Base-by-base conservation (phyloP, 805 yeast species). In the Saturnispora mendoncae region DNA sequence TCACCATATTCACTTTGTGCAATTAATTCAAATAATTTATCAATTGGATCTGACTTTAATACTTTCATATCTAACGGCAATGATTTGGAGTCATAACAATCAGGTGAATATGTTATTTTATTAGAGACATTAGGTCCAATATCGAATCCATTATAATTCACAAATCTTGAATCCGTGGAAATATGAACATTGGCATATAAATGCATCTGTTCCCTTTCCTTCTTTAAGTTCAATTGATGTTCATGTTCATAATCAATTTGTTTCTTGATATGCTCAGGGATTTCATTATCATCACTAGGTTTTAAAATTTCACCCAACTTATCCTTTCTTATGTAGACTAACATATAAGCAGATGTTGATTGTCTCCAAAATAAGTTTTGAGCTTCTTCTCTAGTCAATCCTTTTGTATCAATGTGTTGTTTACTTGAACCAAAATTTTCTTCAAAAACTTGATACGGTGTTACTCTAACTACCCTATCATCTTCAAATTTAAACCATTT, bases 261-360 rank as follows among this genome's bases (percentile, higher is more conserved):
- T 15, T 68, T 62, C 0, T 84, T 74, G 19, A 92, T 76, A 53
- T 84, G 83, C 1, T 56, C 50, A 2, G 97, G 97, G 6, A 76
- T 71, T 36, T 71, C 78, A 3, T 61, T 71, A 17, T 73, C 76
- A 2, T 62, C 51, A 3, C 71, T 74, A 0, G 74, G 77, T 10
- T 76, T 77, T 44, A 92, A 67, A 13, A 90, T 68, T 10, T 69
- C 70, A 2, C 66, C 68, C 29, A 76, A 60, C 30, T 72, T 72
- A 2, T 72, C 64, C 54, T 84, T 77, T 41, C 94, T 72, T 47
- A 88, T 73, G 57, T 92, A 92, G 2, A 92, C 97, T 62, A 92
- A 73, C 98, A 92, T 92, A 56, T 92, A 92, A 2, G 98, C 98
- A 32, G 92, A 84, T 0, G 97, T 88, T 29, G 86, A 92, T 36